Conservation (phyloP, 768 basidiomycete genomes). For the Lentinula sp. region DNA sequence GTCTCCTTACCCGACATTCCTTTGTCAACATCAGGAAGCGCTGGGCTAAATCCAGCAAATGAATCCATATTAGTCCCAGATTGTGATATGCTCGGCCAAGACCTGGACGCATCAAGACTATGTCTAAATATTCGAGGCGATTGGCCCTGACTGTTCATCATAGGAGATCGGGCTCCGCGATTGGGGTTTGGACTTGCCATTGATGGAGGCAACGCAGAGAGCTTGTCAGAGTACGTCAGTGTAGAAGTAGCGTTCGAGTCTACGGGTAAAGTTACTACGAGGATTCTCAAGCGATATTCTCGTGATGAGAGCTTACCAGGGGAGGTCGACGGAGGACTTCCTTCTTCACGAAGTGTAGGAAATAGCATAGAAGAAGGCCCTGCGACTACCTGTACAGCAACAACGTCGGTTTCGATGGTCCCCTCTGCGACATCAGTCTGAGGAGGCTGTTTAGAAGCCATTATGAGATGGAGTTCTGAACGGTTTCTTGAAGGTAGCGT, state of each 20-base stretch:
- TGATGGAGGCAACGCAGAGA: slow-evolving; percentile 31
- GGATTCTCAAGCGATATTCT: background rate
- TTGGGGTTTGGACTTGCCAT: slow-evolving; percentile 25
- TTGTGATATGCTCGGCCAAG: slow-evolving; percentile 31
- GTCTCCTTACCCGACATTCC: slow-evolving; percentile 12
- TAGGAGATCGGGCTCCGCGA: slow-evolving; percentile 12
- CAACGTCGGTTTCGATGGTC: background rate
- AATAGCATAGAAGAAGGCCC: background rate
- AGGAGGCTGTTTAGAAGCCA: background rate
- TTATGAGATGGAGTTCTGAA: background rate
- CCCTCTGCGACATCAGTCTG: background rate
- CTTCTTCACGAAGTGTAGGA: background rate
- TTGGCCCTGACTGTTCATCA: slow-evolving; percentile 23
- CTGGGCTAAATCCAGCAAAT: slow-evolving; percentile 9
- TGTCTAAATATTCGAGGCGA: slow-evolving; percentile 27
- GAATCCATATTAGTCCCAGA: slow-evolving; percentile 2
- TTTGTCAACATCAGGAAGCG: slow-evolving; percentile 15
- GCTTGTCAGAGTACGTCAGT: slow-evolving; percentile 39
- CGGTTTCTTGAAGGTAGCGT: background rate
- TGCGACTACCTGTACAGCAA: background rate
- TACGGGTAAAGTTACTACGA: background rate
- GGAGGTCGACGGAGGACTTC: background rate
- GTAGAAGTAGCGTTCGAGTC: slow-evolving; percentile 25
- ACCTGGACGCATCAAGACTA: slow-evolving; percentile 34
- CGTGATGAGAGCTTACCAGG: slow-evolving; percentile 1